phyloP scores from a whole-genome alignment of 2,329 filamentous ascomycete species.

The Fusarium phyllophilum region DNA sequence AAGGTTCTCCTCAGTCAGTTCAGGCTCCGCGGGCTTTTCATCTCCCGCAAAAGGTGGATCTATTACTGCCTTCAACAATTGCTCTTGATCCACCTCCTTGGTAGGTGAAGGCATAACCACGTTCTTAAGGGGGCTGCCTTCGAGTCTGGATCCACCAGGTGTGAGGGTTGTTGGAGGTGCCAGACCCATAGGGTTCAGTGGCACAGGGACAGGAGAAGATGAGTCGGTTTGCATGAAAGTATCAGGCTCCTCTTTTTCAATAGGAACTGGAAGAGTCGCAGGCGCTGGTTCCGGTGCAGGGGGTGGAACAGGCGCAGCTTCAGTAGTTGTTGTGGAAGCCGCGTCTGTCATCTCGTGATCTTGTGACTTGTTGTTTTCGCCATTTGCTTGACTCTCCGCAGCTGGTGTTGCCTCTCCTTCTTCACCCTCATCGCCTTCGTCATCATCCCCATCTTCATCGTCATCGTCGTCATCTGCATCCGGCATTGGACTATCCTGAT shows the following conservation, averaged over 20 bases:
- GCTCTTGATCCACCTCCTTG: slow-evolving; percentile 43
- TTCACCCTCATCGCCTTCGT: slow-evolving; percentile 59
- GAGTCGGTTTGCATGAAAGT: slow-evolving; percentile 41
- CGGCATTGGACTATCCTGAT: slow-evolving; percentile 63
- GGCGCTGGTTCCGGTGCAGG: slow-evolving; percentile 4
- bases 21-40: not conserved
- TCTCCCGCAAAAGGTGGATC: not conserved
- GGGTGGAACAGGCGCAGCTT: slow-evolving; percentile 26
- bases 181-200: slow-evolving; percentile 47
- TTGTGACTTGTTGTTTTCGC: slow-evolving; percentile 47
- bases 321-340: slow-evolving; percentile 39
- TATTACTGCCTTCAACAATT: not conserved
- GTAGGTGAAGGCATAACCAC: slow-evolving; percentile 60
- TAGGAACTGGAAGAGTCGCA: not conserved
- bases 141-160: slow-evolving; percentile 49
- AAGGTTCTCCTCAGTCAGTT: slow-evolving; percentile 16
- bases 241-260: slow-evolving; percentile 38
- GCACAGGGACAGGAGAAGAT: slow-evolving; percentile 36
- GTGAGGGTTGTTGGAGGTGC: slow-evolving; percentile 44
- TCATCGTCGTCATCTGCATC: slow-evolving; percentile 61
- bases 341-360: slow-evolving; percentile 53
- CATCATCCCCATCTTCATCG: slow-evolving; percentile 60
- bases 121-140: slow-evolving; percentile 65
- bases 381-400: slow-evolving; percentile 44
- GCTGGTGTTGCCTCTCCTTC: slow-evolving; percentile 54